A percentile compares a stretch with the other conserved stretches of the same genome.
phyloP scores from a whole-genome alignment of 2,329 filamentous ascomycete species.

The Emericellopsis cladophorae region DNA sequence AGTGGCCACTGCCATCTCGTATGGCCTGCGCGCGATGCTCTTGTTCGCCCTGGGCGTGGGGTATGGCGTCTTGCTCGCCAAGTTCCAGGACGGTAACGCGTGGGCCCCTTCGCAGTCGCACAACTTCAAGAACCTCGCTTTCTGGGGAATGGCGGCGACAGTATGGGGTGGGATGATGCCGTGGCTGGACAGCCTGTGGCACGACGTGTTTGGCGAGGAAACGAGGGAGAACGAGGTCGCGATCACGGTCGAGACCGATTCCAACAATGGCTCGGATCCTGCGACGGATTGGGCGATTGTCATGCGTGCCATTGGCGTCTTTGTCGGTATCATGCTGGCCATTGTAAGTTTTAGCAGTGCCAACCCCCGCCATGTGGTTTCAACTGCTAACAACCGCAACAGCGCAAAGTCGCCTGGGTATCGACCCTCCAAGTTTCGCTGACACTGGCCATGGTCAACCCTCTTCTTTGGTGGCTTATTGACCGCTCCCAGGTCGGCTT shows the following conservation, averaged over 20 bases:
- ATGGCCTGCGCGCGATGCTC: constrained; percentile 44
- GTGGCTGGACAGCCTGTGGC: constrained; percentile 70
- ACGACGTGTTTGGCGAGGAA: constrained; percentile 31
- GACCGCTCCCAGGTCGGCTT: constrained; percentile 83
- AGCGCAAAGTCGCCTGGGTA: constrained; percentile 87
- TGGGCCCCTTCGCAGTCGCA: constrained; percentile 26
- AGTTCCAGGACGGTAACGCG: constrained; percentile 44
- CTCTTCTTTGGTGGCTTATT: constrained; percentile 90
- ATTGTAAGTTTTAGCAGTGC: constrained; percentile 52
- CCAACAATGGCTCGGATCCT: constrained; percentile 5
- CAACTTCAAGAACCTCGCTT: constrained; percentile 56
- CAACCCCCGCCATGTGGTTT: neutral
- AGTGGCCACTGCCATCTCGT: constrained; percentile 27
- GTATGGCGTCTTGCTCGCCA: constrained; percentile 72
- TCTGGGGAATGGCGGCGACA: constrained; percentile 76
- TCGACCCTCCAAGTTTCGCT: constrained; percentile 88
- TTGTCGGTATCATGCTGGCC: constrained; percentile 48
- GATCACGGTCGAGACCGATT: constrained; percentile 12
- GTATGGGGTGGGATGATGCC: constrained; percentile 69
- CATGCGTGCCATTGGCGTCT: constrained; percentile 44
- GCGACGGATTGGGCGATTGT: constrained; percentile 61
- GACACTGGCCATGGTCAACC: constrained; percentile 82
- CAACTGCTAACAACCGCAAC: neutral
- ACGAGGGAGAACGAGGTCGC: constrained; percentile 15
- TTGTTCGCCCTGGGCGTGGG: constrained; percentile 70